Evolutionary conservation across 805 yeast genomes (phyloP).

Genomic region (Barnettozyma californica): DNA sequence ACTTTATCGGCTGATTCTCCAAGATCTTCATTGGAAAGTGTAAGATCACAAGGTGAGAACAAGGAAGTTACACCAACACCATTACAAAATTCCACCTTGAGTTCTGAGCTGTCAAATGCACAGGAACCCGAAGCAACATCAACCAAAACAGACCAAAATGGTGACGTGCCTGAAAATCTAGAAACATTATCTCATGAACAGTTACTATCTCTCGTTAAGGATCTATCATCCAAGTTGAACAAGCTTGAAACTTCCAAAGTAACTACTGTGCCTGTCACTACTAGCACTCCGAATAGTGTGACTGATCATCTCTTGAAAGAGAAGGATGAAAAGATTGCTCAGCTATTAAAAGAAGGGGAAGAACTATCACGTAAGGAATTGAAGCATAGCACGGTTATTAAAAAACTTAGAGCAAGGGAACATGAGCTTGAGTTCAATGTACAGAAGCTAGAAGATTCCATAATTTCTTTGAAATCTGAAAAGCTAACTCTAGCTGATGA

Average conservation of each 20-base stretch:
- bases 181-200: slow-evolving; percentile 15
- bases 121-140: neutral
- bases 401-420: slow-evolving; percentile 49
- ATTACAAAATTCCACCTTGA: neutral
- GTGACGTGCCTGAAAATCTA: slow-evolving; percentile 1
- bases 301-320: slow-evolving; percentile 30
- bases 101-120: neutral
- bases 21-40: slow-evolving; percentile 7
- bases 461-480: slow-evolving; percentile 21
- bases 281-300: neutral
- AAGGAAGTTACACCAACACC: neutral
- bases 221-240: slow-evolving; percentile 13
- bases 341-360: slow-evolving; percentile 72
- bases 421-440: slow-evolving; percentile 33
- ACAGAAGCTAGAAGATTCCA: slow-evolving; percentile 7
- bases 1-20: neutral
- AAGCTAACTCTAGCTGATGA: slow-evolving; percentile 3
- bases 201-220: slow-evolving; percentile 10
- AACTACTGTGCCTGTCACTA: neutral
- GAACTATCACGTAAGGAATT: slow-evolving; percentile 67
- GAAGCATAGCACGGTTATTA: slow-evolving; percentile 59
- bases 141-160: neutral
- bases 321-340: slow-evolving; percentile 55
- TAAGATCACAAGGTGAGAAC: neutral
- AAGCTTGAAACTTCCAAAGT: slow-evolving; percentile 7